phyloP scores from a whole-genome alignment of 768 basidiomycete genomes.

The Gelatoporia subvermispora region DNA sequence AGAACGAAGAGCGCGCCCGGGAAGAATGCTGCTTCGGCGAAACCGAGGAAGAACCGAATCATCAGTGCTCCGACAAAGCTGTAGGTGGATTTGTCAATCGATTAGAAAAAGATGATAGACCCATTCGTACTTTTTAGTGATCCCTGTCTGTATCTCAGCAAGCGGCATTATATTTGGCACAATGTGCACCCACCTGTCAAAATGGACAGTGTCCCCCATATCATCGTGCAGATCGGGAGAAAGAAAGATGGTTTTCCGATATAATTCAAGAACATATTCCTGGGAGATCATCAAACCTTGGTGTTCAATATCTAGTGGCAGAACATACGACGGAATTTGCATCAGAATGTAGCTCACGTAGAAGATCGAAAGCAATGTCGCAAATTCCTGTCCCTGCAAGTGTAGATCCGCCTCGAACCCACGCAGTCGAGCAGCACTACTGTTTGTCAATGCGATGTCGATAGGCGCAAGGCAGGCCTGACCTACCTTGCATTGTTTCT shows the following conservation, averaged over 20 bases:
- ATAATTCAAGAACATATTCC: conserved; percentile 67
- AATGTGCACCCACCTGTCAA: conserved; percentile 35
- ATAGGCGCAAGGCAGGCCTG: not conserved
- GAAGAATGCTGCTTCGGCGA: conserved; percentile 56
- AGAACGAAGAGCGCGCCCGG: conserved; percentile 62
- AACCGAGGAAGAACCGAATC: conserved; percentile 73
- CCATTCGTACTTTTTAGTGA: conserved; percentile 17
- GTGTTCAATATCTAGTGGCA: not conserved
- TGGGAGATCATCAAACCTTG: conserved; percentile 23
- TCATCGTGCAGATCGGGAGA: conserved; percentile 58
- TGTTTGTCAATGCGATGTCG: not conserved
- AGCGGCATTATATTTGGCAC: conserved; percentile 9
- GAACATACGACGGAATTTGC: conserved; percentile 70
- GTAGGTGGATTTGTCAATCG: conserved; percentile 3
- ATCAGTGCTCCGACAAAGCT: conserved; percentile 57
- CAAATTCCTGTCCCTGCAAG: conserved; percentile 57
- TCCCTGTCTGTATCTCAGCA: conserved; percentile 39
- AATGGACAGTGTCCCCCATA: conserved; percentile 57
- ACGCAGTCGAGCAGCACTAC: conserved; percentile 64
- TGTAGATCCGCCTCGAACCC: conserved; percentile 69
- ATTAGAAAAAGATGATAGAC: conserved; percentile 3
- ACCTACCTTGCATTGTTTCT: conserved; percentile 65
- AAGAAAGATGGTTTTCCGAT: conserved; percentile 68
- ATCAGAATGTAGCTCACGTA: conserved; percentile 73
- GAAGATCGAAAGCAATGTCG: conserved; percentile 61